Evolutionary conservation across 2,329 filamentous ascomycete species (phyloP), one percentile per base, ranked within the genome.

Genomic region (Stachybotrys chartarum): DNA sequence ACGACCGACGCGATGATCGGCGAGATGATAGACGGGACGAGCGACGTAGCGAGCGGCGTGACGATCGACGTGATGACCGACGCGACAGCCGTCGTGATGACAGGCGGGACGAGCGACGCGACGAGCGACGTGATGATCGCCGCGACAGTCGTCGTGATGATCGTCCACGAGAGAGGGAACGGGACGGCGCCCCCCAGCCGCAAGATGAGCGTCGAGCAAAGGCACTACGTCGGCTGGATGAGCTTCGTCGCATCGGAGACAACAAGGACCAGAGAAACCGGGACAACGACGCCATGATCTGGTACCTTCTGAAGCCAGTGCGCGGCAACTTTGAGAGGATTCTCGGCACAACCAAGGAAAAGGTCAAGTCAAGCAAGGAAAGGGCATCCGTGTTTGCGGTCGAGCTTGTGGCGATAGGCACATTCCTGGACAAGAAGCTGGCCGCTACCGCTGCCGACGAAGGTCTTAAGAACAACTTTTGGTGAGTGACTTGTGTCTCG

Each of bases 351-450:
- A 87, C 82, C 3, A 82, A 81, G 60, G 83, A 84, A 60, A 79
- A 79, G 52, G 81, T 85, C 58, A 83, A 82, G 54, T 82, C 80
- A 31, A 81, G 82, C 62, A 84, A 85, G 60, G 78, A 82, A 53
- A 78, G 85, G 49, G 79, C 85, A 24, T 78, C 75, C 63, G 78
- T 85, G 48, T 80, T 87, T 64, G 85, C 84, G 61, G 72, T 75
- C 31, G 81, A 86, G 63, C 70, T 87, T 44, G 74, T 85, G 47
- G 77, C 77, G 5, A 84, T 87, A 66, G 85, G 85, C 54, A 79
- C 81, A 55, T 86, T 85, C 62, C 80, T 87, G 58, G 78, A 81
- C 52, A 72, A 72, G 57, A 70, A 68, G 55, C 61, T 75, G 32
- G 69, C 76, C 39, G 74, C 74, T 53, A 74, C 76, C 32, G 64